These are phyloP conservation scores for Paramecium sonneborni DNA, from an alignment of 73 alveolate genomes.

Conservation along the genomic window DNA sequence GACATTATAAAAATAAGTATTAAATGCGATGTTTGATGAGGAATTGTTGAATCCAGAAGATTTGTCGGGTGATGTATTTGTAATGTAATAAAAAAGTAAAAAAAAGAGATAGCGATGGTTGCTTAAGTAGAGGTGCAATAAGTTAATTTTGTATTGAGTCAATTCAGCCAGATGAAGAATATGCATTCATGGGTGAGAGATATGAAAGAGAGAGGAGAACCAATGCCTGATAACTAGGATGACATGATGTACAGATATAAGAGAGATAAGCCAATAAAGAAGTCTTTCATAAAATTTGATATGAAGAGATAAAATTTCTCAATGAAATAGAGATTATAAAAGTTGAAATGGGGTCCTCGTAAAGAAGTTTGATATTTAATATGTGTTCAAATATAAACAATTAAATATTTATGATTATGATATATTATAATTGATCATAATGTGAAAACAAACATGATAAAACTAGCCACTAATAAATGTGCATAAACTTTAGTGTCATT, in stretches of 20 bases:
- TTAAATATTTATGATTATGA: not conserved
- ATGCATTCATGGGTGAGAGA: slow-evolving; percentile 48
- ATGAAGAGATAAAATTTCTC: slow-evolving; percentile 34
- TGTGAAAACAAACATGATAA: not conserved
- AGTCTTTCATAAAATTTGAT: slow-evolving; percentile 43
- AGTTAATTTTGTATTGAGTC: slow-evolving; percentile 9
- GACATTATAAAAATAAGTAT: not conserved
- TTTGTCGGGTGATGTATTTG: not conserved
- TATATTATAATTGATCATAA: slow-evolving; percentile 3
- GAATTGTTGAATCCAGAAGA: slow-evolving; percentile 19
- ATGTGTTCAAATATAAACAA: not conserved
- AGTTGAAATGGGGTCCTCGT: slow-evolving; percentile 53
- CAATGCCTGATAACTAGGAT: slow-evolving; percentile 43
- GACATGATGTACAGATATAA: slow-evolving; percentile 23
- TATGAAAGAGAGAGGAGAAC: slow-evolving; percentile 48
- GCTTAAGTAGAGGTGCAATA: not conserved
- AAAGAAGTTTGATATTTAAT: slow-evolving; percentile 9
- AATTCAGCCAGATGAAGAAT: not conserved
- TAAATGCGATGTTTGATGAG: slow-evolving; percentile 57
- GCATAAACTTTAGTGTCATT: not conserved
- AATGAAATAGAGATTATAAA: slow-evolving; percentile 22
- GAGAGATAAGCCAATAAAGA: slow-evolving; percentile 54
- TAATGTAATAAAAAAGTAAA: not conserved
- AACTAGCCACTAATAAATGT: not conserved
- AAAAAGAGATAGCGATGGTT: slow-evolving; percentile 55